Conservation (phyloP, 495 filamentous ascomycete genomes). For the Endocarpon pusillum region DNA sequence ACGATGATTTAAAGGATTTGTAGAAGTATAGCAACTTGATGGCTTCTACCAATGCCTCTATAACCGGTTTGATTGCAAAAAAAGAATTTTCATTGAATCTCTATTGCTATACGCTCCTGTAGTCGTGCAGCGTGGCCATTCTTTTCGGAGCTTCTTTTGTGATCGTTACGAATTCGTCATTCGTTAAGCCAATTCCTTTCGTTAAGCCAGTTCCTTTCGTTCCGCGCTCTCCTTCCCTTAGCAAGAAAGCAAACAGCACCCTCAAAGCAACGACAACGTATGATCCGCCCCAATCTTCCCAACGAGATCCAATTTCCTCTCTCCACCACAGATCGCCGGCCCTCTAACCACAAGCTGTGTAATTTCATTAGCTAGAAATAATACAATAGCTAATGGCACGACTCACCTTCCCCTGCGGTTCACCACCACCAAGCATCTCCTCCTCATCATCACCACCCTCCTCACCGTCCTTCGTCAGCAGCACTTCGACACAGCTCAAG, state of each 20-base stretch:
- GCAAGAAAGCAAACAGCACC: constrained; percentile 10
- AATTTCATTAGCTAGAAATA: constrained; percentile 3
- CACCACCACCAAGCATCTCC: constrained; percentile 41
- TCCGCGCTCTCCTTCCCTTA: too few relatives aligned
- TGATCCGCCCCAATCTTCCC: constrained; percentile 37
- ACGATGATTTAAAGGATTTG: too few relatives aligned
- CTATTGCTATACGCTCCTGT: too few relatives aligned
- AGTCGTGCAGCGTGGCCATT: too few relatives aligned
- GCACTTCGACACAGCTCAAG: constrained; percentile 60
- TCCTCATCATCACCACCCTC: constrained; percentile 36
- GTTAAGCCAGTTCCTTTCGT: too few relatives aligned
- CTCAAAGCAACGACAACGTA: constrained; percentile 29
- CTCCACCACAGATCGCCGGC: constrained; percentile 46
- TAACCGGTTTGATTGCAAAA: too few relatives aligned
- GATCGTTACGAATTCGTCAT: too few relatives aligned
- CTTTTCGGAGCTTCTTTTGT: too few relatives aligned
- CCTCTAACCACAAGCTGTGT: constrained; percentile 45
- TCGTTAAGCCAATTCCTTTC: too few relatives aligned
- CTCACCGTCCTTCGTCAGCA: constrained; percentile 41
- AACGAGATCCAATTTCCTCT: constrained; percentile 38
- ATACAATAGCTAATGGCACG: constrained; percentile 1
- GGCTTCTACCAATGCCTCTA: too few relatives aligned
- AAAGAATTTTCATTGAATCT: too few relatives aligned
- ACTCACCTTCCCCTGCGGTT: constrained; percentile 43
- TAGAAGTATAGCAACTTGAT: too few relatives aligned